phyloP scores from a whole-genome alignment of 257 asterid genomes.

The Salvia rosmarinus region DNA sequence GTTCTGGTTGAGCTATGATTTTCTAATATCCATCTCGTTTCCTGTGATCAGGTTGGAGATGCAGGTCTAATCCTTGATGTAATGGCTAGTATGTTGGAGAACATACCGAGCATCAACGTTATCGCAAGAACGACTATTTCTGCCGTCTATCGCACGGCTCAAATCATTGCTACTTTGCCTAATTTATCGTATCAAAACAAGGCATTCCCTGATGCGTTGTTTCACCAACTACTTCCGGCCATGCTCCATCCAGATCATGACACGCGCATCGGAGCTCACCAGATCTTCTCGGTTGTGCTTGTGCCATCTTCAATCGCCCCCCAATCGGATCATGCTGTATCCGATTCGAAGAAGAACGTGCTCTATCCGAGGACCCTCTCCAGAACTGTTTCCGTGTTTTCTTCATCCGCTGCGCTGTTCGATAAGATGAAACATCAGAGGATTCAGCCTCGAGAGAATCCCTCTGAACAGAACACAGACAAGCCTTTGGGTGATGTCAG shows the following conservation, averaged over 20 bases:
- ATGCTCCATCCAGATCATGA: constrained; percentile 97
- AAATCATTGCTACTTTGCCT: constrained; percentile 79
- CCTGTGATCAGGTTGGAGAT: constrained; percentile 79
- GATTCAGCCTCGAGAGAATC: constrained; percentile 45
- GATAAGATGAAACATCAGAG: constrained; percentile 72
- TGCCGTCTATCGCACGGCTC: constrained; percentile 88
- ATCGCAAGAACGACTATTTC: constrained; percentile 80
- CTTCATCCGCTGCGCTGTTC: constrained; percentile 95
- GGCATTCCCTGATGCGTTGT: constrained; percentile 95
- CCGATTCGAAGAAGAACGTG: constrained; percentile 51
- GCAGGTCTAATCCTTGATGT: constrained; percentile 94
- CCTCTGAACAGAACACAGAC: constrained; percentile 40
- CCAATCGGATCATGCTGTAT: constrained; percentile 41
- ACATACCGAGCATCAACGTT: constrained; percentile 69
- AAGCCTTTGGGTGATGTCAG: constrained; percentile 43
- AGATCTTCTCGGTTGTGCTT: constrained; percentile 93
- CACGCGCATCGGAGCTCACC: constrained; percentile 96
- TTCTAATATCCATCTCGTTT: constrained; percentile 23
- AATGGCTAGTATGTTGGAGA: constrained; percentile 90
- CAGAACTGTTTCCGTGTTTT: constrained; percentile 91
- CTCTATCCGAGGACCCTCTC: constrained; percentile 86
- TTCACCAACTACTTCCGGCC: constrained; percentile 93
- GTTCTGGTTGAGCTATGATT: not conserved
- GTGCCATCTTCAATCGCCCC: constrained; percentile 94
- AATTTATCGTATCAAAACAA: constrained; percentile 75